Conservation (phyloP, 1,139 yeast species). For the Blastobotrys elegans region DNA sequence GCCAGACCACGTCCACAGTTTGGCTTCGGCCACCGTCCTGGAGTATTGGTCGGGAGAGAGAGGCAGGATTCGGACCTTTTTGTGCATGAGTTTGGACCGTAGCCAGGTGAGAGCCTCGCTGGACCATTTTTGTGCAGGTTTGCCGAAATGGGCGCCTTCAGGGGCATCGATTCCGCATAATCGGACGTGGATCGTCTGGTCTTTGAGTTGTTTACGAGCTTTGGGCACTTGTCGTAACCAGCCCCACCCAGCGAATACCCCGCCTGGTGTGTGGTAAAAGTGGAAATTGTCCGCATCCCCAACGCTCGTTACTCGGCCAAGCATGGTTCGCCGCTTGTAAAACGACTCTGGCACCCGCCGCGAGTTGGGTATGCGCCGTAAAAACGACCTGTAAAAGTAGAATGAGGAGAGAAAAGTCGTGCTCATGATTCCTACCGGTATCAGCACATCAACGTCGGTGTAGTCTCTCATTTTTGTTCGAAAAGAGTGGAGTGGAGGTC, state of each 20-base stretch:
- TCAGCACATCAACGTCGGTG: conserved; percentile 19
- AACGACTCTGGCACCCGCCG: conserved; percentile 28
- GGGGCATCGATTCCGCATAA: conserved; percentile 98
- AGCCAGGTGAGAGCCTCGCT: conserved; percentile 84
- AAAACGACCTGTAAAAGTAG: conserved; percentile 28
- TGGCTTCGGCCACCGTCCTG: conserved; percentile 78
- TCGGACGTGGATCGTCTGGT: conserved; percentile 50
- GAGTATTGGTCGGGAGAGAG: conserved; percentile 82
- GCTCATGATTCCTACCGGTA: conserved; percentile 26
- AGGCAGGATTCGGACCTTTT: conserved; percentile 68
- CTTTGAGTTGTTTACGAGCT: conserved; percentile 30
- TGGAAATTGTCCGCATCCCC: conserved; percentile 98
- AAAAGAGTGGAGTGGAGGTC: too few relatives aligned
- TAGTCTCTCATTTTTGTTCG: neutral
- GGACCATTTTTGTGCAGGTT: conserved; percentile 83
- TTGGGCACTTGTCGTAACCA: conserved; percentile 63
- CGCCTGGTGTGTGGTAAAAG: conserved; percentile 92
- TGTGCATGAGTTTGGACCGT: conserved; percentile 55
- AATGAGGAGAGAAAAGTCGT: conserved; percentile 26
- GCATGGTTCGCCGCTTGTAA: conserved; percentile 44
- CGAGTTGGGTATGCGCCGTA: conserved; percentile 33
- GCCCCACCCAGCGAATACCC: conserved; percentile 84
- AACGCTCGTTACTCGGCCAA: conserved; percentile 82
- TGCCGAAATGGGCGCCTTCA: conserved; percentile 91
- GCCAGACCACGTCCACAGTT: conserved; percentile 70